A percentile compares a stretch with the other conserved stretches of the same genome.
Evolutionary conservation across 805 yeast species (phyloP).

Genomic region (Saccharomyces jurei): DNA sequence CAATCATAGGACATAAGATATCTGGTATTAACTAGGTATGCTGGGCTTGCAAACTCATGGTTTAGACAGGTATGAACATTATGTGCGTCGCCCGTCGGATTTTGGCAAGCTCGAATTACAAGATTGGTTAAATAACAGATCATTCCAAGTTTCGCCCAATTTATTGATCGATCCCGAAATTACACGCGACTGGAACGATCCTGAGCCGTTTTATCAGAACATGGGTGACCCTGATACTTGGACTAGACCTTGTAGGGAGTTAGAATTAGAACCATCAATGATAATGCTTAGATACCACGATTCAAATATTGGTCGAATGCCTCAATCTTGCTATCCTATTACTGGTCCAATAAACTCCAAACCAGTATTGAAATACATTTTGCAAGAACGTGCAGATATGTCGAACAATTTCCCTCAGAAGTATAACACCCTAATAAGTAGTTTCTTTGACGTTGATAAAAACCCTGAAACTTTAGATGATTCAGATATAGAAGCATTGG

Average conservation of each 20-base stretch:
- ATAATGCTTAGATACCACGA: not conserved
- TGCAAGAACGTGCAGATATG: not conserved
- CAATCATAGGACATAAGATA: not conserved
- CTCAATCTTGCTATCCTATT: not conserved
- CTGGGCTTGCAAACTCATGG: not conserved
- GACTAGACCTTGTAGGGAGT: not conserved
- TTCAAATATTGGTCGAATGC: not conserved
- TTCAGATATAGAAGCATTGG: conserved; percentile 13
- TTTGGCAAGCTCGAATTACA: not conserved
- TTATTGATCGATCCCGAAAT: not conserved
- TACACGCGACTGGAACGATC: not conserved
- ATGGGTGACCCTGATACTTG: not conserved
- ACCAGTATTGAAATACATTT: not conserved
- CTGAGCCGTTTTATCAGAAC: not conserved
- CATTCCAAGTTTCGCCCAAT: not conserved
- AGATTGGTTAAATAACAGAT: not conserved
- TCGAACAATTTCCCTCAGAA: not conserved
- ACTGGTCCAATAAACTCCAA: not conserved
- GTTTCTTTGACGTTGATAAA: conserved; percentile 6
- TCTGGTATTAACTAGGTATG: not conserved
- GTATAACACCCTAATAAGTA: conserved; percentile 1
- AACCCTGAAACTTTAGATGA: conserved; percentile 26
- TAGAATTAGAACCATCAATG: not conserved
- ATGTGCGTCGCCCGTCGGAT: not conserved
- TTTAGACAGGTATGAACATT: not conserved